Evolutionary conservation across 2,329 filamentous ascomycete genomes (phyloP).

Genomic region (Xylariaceae sp.): DNA sequence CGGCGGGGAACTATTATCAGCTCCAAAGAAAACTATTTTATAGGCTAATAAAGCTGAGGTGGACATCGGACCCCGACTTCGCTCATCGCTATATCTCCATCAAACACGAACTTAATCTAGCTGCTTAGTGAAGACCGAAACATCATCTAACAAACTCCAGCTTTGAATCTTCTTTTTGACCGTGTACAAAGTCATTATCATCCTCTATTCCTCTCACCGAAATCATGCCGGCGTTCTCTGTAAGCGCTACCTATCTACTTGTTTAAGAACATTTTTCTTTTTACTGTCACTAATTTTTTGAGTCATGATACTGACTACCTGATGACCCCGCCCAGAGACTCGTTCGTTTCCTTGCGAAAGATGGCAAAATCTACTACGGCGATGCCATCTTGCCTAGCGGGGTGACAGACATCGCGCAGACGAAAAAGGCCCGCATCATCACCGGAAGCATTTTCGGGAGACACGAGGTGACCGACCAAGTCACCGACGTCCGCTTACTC

Average conservation of each 20-base stretch:
- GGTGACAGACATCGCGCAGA: constrained; percentile 61
- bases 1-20: background rate
- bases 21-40: background rate
- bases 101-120: background rate
- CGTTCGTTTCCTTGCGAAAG: constrained; percentile 71
- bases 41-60: background rate
- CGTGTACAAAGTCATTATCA: background rate
- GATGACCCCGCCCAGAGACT: constrained; percentile 56
- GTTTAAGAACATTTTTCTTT: too few species aligned
- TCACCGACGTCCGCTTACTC: constrained; percentile 59
- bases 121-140: background rate
- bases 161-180: background rate
- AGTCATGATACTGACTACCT: too few species aligned
- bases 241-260: too few species aligned
- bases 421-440: constrained; percentile 64
- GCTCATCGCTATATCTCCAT: background rate
- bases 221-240: constrained; percentile 50
- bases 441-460: constrained; percentile 67
- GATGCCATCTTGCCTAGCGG: constrained; percentile 70
- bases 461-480: constrained; percentile 64
- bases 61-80: background rate
- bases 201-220: background rate
- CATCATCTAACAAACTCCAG: background rate
- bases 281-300: too few species aligned
- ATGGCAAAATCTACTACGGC: constrained; percentile 72